Conservation (phyloP, 257 asterid genomes). For the Nicotiana tomentosiformis region DNA sequence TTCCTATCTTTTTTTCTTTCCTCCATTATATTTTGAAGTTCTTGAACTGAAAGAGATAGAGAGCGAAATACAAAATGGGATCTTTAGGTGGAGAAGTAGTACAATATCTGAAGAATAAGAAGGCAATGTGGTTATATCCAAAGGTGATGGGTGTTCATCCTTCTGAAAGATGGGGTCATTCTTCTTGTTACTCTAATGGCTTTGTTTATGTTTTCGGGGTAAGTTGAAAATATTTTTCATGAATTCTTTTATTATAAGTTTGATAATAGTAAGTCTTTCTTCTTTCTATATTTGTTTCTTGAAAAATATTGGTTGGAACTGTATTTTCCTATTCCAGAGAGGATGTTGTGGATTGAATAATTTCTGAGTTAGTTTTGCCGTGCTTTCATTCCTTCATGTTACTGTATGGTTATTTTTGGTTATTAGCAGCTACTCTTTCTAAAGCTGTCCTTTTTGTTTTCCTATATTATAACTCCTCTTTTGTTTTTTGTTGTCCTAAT, state of each 20-base stretch:
- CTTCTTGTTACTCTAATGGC: slow-evolving; percentile 76
- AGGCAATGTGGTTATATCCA: slow-evolving; percentile 75
- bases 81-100: slow-evolving; percentile 46
- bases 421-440: slow-evolving; percentile 2
- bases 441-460: background rate
- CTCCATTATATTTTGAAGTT: background rate
- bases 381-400: background rate
- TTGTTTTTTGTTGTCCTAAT: background rate
- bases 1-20: slow-evolving; percentile 12
- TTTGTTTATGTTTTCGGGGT: slow-evolving; percentile 80
- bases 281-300: background rate
- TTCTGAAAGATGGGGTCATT: slow-evolving; percentile 99
- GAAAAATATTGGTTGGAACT: background rate
- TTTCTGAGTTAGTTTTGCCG: background rate
- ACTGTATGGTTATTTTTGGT: slow-evolving; percentile 7
- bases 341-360: background rate
- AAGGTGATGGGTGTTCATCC: slow-evolving; percentile 64
- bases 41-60: slow-evolving; percentile 1
- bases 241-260: background rate
- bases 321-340: background rate
- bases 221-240: slow-evolving; percentile 3
- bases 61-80: slow-evolving; percentile 31
- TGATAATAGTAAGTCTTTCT: background rate
- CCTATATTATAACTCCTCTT: background rate
- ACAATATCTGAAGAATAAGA: slow-evolving; percentile 23